A percentile compares a stretch with the other conserved stretches of the same genome.
These are phyloP conservation scores for Calonectria hongkongensis DNA, from an alignment of 2,329 filamentous ascomycete genomes.

Conservation along the genomic window DNA sequence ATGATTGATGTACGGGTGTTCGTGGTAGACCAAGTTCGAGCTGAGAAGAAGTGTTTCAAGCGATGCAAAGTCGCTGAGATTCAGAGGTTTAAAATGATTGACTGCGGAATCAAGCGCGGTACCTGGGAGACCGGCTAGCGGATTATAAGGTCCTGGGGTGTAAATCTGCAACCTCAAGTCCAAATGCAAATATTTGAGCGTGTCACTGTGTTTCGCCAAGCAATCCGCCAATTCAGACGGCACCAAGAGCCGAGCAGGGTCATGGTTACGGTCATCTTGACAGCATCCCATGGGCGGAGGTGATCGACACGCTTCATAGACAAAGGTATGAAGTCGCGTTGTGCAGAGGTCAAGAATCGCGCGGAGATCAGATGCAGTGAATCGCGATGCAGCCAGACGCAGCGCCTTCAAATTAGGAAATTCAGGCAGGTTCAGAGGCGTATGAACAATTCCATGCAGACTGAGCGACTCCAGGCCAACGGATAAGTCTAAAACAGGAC, in stretches of 20 bases:
- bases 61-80: neutral
- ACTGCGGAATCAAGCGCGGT: no score
- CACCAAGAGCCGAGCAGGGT: neutral
- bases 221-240: neutral
- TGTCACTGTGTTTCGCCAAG: neutral
- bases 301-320: neutral
- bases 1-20: neutral
- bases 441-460: neutral
- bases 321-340: conserved; percentile 2
- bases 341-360: conserved; percentile 2
- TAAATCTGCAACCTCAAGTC: neutral
- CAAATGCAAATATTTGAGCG: neutral
- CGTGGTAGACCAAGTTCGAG: neutral
- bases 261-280: no score
- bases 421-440: neutral
- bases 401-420: conserved; percentile 14
- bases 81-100: neutral
- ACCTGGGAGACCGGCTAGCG: no score
- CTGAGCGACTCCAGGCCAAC: conserved; percentile 27
- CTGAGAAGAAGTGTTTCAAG: neutral
- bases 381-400: neutral
- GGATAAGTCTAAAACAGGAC: conserved; percentile 3
- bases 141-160: neutral
- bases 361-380: neutral
- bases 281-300: no score